Conservation (phyloP, 139 green algal genomes). For the Raphidocelis subcapitata region DNA sequence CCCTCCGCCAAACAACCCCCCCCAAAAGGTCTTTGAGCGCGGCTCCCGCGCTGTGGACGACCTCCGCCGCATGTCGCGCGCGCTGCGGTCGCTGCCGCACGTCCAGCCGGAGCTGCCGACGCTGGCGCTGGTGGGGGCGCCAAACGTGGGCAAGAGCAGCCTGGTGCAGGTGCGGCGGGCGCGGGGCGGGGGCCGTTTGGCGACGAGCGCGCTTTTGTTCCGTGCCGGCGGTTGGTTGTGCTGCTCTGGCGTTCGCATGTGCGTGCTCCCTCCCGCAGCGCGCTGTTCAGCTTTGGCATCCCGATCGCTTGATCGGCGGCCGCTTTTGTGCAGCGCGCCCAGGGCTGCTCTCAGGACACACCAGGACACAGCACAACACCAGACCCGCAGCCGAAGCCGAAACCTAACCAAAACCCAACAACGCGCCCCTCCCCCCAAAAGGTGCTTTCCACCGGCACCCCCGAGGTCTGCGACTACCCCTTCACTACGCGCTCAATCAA, state of each 20-base stretch:
- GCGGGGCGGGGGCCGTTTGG: conserved; percentile 25
- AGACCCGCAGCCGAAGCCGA: no score
- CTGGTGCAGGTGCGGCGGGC: conserved; percentile 77
- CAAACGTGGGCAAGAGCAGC: conserved; percentile 82
- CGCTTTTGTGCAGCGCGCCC: no score
- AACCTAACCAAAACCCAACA: no score
- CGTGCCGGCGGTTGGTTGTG: no score
- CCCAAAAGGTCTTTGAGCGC: background rate
- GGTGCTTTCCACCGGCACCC: conserved; percentile 77
- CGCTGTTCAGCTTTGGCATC: no score
- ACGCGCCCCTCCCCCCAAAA: no score
- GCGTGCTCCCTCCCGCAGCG: no score
- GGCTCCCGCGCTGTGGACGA: background rate
- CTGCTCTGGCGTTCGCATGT: no score
- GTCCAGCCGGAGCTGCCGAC: conserved; percentile 84
- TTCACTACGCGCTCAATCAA: conserved; percentile 97
- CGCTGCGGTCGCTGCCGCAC: conserved; percentile 77
- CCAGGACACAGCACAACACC: no score
- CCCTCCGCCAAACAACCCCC: background rate
- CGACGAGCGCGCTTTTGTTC: no score
- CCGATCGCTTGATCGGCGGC: no score
- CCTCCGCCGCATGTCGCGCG: conserved; percentile 54
- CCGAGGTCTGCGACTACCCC: conserved; percentile 94
- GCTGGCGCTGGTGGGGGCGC: conserved; percentile 60
- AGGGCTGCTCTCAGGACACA: no score